These are phyloP conservation scores for Daldinia sp. DNA, from an alignment of 2,329 filamentous ascomycete species.

Conservation along the genomic window DNA sequence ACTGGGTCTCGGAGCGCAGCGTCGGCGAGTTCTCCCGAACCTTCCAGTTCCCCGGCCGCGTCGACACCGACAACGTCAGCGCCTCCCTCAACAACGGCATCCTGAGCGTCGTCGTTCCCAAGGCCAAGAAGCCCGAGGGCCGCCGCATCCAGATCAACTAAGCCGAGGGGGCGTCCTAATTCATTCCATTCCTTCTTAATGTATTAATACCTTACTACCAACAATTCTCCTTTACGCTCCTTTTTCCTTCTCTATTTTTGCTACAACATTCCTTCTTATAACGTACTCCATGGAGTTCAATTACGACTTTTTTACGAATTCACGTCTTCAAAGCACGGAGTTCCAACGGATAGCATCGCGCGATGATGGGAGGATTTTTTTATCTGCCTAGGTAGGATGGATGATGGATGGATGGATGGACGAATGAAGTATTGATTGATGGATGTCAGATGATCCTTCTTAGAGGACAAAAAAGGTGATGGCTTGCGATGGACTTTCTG, in stretches of 20 bases:
- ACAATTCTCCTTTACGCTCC: no score
- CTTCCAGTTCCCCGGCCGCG: constrained; percentile 74
- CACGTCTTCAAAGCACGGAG: constrained; percentile 23
- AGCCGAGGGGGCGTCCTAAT: constrained; percentile 40
- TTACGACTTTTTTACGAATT: constrained; percentile 21
- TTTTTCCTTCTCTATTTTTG: constrained; percentile 8
- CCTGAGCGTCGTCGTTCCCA: constrained; percentile 73
- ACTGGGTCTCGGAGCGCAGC: constrained; percentile 77
- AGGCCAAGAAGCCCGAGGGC: constrained; percentile 70
- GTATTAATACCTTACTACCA: not conserved
- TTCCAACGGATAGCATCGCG: constrained; percentile 13
- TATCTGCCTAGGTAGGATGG: no score
- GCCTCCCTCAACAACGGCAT: constrained; percentile 75
- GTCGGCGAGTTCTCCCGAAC: constrained; percentile 75
- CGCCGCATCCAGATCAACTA: constrained; percentile 68
- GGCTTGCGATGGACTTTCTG: not conserved
- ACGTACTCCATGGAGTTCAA: not conserved
- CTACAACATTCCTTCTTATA: constrained; percentile 14
- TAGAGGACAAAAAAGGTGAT: not conserved
- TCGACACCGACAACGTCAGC: constrained; percentile 71
- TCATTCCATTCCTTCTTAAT: not conserved
- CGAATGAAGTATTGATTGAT: not conserved
- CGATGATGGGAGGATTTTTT: not conserved
- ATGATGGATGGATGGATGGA: not conserved
- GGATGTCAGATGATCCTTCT: not conserved